Conservation (phyloP, 2,329 filamentous ascomycete species). For the Nemania bipapillata region DNA sequence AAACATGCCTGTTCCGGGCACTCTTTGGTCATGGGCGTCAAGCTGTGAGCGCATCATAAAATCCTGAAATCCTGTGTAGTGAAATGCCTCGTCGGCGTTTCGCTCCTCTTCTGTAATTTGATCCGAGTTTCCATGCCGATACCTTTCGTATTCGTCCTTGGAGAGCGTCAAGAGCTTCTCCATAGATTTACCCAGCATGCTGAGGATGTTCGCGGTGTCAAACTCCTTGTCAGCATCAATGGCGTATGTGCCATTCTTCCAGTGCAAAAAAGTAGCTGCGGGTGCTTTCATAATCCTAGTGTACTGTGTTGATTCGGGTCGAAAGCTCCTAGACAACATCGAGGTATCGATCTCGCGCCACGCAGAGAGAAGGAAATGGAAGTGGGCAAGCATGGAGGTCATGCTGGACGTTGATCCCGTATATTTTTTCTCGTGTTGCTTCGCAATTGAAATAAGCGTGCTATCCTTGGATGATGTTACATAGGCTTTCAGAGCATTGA, state of each 20-base stretch:
- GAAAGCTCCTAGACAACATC: conserved; percentile 75
- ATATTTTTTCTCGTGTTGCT: conserved; percentile 77
- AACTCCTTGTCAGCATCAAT: conserved; percentile 96
- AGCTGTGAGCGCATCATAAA: conserved; percentile 96
- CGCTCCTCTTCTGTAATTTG: conserved; percentile 77
- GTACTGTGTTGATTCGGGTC: conserved; percentile 70
- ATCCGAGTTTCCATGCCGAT: conserved; percentile 74
- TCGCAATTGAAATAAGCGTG: conserved; percentile 75
- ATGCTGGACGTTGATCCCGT: conserved; percentile 97
- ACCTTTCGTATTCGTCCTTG: conserved; percentile 85
- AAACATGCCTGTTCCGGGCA: conserved; percentile 93
- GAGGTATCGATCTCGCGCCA: conserved; percentile 78
- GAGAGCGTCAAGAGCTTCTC: conserved; percentile 91
- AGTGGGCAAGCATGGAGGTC: conserved; percentile 86
- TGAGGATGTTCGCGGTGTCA: conserved; percentile 84
- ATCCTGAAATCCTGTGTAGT: conserved; percentile 86
- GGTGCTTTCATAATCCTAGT: conserved; percentile 78
- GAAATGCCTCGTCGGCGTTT: conserved; percentile 79
- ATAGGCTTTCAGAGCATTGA: conserved; percentile 83
- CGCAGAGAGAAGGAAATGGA: conserved; percentile 87
- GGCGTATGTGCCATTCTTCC: conserved; percentile 86
- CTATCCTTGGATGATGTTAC: conserved; percentile 89
- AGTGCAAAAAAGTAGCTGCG: conserved; percentile 81
- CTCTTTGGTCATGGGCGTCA: conserved; percentile 84
- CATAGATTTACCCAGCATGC: conserved; percentile 93